Evolutionary conservation across 495 filamentous ascomycete species (phyloP), one percentile per base, ranked within the genome.

Genomic region (Chaetomium tenue): DNA sequence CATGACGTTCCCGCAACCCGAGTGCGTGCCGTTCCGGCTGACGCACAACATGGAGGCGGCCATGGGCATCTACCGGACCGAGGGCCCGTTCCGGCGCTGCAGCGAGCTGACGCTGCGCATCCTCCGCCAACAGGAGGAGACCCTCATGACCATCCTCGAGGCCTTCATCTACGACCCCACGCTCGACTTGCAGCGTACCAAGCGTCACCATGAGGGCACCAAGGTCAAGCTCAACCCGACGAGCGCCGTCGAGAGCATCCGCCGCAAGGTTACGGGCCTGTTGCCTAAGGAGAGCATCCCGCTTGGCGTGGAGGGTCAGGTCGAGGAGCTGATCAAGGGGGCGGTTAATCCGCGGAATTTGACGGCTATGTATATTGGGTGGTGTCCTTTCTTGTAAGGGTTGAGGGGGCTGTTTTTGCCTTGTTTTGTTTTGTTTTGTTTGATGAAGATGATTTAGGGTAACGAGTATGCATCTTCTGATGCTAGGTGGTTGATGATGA

Each of bases 11-110:
- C 89, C 91, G 63, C 93, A 93, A 79, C 93, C 94, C 0, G 94
- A 99, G 73, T 80, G 88, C 53, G 94, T 99, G 18, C 94, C 94
- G n/a, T 99, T 99, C 82, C 91, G 94, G 22, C 82, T 99, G 47
- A 99, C 94, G 11, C 92, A 97, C 75, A 98, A 99, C 77, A 98
- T 99, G 93, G 82, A 93, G 16, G 91, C 95, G 70, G 95, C 94
- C 18, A 96, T 99, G 81, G 94, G 94, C 18, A 88, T 94, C 39
- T 91, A 93, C 70, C 89, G 92, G 56, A 91, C 92, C 74, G 93
- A 98, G 71, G 89, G 95, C 2, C 92, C 93, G 0, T 99, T 96
- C 77, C 86, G 95, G 20, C 88, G 88, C 74, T 92, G 90, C 53
- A 93, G 90, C 61, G 94, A 99, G 77, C 84, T 96, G 52, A 93